phyloP scores from a whole-genome alignment of 2,329 filamentous ascomycete species.

The Fusarium haematococcum region DNA sequence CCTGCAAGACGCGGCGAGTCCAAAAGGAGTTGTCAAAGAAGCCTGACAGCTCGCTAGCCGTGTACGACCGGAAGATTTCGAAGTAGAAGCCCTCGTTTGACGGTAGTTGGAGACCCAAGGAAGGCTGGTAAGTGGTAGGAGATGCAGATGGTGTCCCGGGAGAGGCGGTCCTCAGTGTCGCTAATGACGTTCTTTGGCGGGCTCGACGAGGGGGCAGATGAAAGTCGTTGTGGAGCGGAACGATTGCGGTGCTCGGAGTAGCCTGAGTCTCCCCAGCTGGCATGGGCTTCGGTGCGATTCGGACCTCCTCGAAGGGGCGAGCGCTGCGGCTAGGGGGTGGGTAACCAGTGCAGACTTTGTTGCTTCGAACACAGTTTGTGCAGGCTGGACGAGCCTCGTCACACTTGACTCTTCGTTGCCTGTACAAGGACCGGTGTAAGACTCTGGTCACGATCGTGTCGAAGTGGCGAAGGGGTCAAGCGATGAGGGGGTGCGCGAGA shows the following conservation, averaged over 20 bases:
- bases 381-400: constrained; percentile 73
- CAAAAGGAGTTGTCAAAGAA: constrained; percentile 77
- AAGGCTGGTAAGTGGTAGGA: constrained; percentile 56
- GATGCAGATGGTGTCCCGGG: constrained; percentile 43
- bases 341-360: constrained; percentile 71
- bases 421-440: constrained; percentile 47
- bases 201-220: constrained; percentile 50
- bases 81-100: constrained; percentile 70
- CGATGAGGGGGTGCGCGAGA: not conserved
- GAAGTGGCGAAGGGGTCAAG: constrained; percentile 10
- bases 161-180: constrained; percentile 31
- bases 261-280: constrained; percentile 40
- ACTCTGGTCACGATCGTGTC: constrained; percentile 25
- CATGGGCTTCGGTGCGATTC: constrained; percentile 62
- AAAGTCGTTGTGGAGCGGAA: constrained; percentile 38
- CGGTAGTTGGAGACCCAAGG: constrained; percentile 59
- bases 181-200: constrained; percentile 32
- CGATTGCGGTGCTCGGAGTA: constrained; percentile 11
- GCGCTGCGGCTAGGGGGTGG: constrained; percentile 65
- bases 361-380: constrained; percentile 69
- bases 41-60: constrained; percentile 72
- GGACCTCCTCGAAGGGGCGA: constrained; percentile 59
- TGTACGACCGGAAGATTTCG: constrained; percentile 70
- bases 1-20: constrained; percentile 71
- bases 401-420: constrained; percentile 73